Conservation (phyloP, 2,329 filamentous ascomycete species). For the Cladophialophora yegresii region DNA sequence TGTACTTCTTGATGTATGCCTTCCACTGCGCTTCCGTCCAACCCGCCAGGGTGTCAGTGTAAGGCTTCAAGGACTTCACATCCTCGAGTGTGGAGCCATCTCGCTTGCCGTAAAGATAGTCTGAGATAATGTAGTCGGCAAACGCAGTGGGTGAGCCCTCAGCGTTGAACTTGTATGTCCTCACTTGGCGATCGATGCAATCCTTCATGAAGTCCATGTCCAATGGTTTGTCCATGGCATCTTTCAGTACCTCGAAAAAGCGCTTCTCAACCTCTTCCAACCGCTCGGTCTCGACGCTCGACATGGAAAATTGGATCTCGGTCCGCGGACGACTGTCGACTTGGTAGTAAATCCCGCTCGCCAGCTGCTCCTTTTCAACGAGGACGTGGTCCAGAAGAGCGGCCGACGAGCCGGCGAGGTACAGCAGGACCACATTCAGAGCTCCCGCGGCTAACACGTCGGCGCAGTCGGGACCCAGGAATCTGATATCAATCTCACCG, state of each 20-base stretch:
- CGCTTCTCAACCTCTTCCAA: conserved; percentile 81
- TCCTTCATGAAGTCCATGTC: conserved; percentile 90
- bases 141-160: conserved; percentile 82
- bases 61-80: conserved; percentile 55
- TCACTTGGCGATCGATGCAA: conserved; percentile 77
- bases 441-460: conserved; percentile 70
- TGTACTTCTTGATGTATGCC: conserved; percentile 77
- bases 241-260: conserved; percentile 78
- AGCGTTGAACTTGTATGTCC: conserved; percentile 78
- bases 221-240: conserved; percentile 75
- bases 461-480: conserved; percentile 80
- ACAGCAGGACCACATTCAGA: conserved; percentile 76
- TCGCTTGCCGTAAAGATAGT: conserved; percentile 85
- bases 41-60: conserved; percentile 65
- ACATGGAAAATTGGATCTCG: conserved; percentile 82
- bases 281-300: conserved; percentile 82
- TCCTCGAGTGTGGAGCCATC: conserved; percentile 75
- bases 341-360: conserved; percentile 79
- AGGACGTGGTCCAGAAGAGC: conserved; percentile 88
- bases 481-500: conserved; percentile 82
- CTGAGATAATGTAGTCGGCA: conserved; percentile 80
- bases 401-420: conserved; percentile 89
- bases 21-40: conserved; percentile 89
- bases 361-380: conserved; percentile 89
- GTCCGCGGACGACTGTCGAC: conserved; percentile 78